A percentile compares a stretch with the other conserved stretches of the same genome.
Conservation (phyloP, 2,329 filamentous ascomycete genomes). For the Tympanopsis confertula region DNA sequence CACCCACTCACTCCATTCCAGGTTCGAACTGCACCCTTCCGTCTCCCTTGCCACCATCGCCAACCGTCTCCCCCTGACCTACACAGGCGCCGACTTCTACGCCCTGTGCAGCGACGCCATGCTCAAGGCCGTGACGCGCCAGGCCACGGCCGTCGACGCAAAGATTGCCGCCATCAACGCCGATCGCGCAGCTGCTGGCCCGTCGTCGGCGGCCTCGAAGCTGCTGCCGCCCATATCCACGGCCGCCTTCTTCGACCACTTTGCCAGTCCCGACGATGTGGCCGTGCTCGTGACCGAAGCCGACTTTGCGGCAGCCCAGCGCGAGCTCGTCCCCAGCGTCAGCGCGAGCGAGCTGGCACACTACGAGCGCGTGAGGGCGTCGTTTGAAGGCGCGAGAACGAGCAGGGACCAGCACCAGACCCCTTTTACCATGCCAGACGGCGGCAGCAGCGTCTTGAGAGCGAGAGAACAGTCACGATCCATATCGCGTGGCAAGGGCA, state of each 20-base stretch:
- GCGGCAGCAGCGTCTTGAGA: conserved; percentile 4
- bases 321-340: conserved; percentile 84
- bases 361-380: conserved; percentile 71
- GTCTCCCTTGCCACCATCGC: conserved; percentile 69
- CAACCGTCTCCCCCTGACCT: conserved; percentile 76
- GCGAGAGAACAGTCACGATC: neutral
- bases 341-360: conserved; percentile 84
- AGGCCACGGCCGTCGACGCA: conserved; percentile 70
- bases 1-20: conserved; percentile 16
- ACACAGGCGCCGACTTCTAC: conserved; percentile 95
- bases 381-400: conserved; percentile 61
- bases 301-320: conserved; percentile 73
- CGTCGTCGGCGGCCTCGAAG: conserved; percentile 11
- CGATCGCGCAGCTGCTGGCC: conserved; percentile 14
- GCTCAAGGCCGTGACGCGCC: conserved; percentile 93
- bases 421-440: conserved; percentile 2
- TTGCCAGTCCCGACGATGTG: conserved; percentile 70
- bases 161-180: conserved; percentile 65
- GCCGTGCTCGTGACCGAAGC: conserved; percentile 78
- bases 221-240: conserved; percentile 55
- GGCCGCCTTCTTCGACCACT: conserved; percentile 91
- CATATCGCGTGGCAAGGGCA: neutral
- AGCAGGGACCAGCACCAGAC: conserved; percentile 26
- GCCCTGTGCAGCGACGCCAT: conserved; percentile 95
- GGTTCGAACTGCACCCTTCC: conserved; percentile 72